Evolutionary conservation across 768 basidiomycete species (phyloP).

Genomic region (Boletus bicolor): DNA sequence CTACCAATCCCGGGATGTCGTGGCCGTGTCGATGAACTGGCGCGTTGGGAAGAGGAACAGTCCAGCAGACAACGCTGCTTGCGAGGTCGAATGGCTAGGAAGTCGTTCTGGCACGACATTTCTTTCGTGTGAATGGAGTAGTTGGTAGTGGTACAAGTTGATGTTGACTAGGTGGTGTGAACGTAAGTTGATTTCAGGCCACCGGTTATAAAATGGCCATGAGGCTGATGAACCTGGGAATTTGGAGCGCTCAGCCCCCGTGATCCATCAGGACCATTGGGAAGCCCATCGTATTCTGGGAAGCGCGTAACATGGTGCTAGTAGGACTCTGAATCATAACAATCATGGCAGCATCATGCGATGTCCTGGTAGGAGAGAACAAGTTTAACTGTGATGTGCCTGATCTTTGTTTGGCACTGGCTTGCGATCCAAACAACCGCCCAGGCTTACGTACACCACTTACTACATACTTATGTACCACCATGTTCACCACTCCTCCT

Average conservation of each 20-base stretch:
- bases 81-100: conserved; percentile 4
- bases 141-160: conserved; percentile 25
- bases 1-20: conserved; percentile 7
- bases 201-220: conserved; percentile 14
- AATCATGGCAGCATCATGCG: background rate
- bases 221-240: conserved; percentile 15
- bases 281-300: background rate
- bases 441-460: background rate
- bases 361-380: background rate
- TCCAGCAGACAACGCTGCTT: background rate
- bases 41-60: conserved; percentile 1
- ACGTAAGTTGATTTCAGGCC: conserved; percentile 27
- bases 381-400: background rate
- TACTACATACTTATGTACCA: background rate
- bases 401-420: conserved; percentile 12
- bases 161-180: conserved; percentile 12
- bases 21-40: conserved; percentile 7
- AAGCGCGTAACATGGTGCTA: background rate
- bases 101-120: conserved; percentile 21
- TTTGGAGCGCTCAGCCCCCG: background rate
- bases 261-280: background rate
- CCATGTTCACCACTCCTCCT: conserved; percentile 10
- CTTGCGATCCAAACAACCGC: conserved; percentile 11
- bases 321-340: too few species aligned
- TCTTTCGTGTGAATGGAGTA: conserved; percentile 3